A percentile compares a stretch with the other conserved stretches of the same genome.
phyloP scores from a whole-genome alignment of 768 basidiomycete genomes.

The Megacollybia marginata region DNA sequence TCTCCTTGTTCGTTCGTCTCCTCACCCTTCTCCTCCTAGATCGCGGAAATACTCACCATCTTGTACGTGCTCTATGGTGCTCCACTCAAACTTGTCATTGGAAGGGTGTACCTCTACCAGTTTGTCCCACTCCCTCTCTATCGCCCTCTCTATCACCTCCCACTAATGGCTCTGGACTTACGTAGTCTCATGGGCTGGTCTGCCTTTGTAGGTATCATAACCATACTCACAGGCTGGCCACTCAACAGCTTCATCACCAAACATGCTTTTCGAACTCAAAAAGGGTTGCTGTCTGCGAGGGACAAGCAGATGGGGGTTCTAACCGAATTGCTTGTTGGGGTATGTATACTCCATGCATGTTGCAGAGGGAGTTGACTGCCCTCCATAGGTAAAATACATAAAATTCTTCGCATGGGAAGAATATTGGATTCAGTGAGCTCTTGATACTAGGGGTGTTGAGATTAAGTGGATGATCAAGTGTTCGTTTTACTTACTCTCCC shows the following conservation, averaged over 20 bases:
- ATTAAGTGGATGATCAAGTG: constrained; percentile 73
- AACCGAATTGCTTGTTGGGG: constrained; percentile 69
- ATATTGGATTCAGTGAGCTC: constrained; percentile 59
- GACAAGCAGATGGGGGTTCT: constrained; percentile 75
- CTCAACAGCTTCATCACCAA: constrained; percentile 61
- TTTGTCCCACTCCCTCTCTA: constrained; percentile 18
- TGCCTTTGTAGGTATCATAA: constrained; percentile 71
- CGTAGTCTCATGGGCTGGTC: constrained; percentile 54
- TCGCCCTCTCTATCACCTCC: too few relatives aligned
- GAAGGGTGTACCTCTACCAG: constrained; percentile 61
- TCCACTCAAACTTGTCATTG: constrained; percentile 34
- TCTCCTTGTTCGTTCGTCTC: neutral
- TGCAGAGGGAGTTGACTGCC: too few relatives aligned
- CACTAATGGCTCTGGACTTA: constrained; percentile 1
- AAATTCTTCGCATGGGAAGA: constrained; percentile 84
- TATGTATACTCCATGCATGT: constrained; percentile 7
- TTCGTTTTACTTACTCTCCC: constrained; percentile 11
- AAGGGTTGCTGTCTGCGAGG: constrained; percentile 48
- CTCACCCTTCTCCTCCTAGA: constrained; percentile 15
- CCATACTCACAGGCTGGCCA: constrained; percentile 60
- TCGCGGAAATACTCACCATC: constrained; percentile 46
- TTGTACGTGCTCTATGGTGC: constrained; percentile 59
- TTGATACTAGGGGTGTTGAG: constrained; percentile 62
- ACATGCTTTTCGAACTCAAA: constrained; percentile 52
- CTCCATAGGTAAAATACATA: constrained; percentile 45